Percentiles rank a stretch among this genome's conserved stretches.
phyloP scores from a whole-genome alignment of 306 rosid genomes.

The Prunus mira region DNA sequence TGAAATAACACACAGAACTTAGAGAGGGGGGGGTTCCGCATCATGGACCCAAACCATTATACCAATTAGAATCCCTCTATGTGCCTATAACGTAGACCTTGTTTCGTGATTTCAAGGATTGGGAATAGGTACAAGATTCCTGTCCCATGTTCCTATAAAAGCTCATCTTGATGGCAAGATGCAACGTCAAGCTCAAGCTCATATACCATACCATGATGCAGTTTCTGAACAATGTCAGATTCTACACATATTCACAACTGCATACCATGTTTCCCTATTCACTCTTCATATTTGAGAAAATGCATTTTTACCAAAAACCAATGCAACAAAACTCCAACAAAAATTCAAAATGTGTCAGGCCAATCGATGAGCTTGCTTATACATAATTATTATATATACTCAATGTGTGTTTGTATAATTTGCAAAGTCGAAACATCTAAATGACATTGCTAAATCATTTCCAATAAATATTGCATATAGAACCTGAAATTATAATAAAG shows the following conservation, averaged over 20 bases:
- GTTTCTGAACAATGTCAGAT: background rate
- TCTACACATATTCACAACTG: background rate
- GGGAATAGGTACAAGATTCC: background rate
- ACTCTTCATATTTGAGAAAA: background rate
- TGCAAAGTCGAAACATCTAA: background rate
- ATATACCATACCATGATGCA: background rate
- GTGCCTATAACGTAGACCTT: no score
- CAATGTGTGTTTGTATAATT: background rate
- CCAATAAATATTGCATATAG: background rate
- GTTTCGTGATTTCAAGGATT: background rate
- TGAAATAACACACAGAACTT: background rate
- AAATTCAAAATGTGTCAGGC: background rate
- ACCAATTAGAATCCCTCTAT: background rate
- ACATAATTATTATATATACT: background rate
- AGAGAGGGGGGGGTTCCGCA: background rate
- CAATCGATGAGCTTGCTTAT: background rate
- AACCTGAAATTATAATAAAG: background rate
- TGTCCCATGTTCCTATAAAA: background rate
- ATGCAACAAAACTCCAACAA: background rate
- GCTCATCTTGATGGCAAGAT: background rate
- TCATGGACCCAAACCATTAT: background rate
- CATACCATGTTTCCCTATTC: background rate
- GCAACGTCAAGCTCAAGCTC: background rate
- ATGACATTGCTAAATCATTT: background rate
- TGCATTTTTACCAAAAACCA: background rate